Conservation (phyloP, 2,329 filamentous ascomycete genomes). For the Pyrenochaeta sp. region DNA sequence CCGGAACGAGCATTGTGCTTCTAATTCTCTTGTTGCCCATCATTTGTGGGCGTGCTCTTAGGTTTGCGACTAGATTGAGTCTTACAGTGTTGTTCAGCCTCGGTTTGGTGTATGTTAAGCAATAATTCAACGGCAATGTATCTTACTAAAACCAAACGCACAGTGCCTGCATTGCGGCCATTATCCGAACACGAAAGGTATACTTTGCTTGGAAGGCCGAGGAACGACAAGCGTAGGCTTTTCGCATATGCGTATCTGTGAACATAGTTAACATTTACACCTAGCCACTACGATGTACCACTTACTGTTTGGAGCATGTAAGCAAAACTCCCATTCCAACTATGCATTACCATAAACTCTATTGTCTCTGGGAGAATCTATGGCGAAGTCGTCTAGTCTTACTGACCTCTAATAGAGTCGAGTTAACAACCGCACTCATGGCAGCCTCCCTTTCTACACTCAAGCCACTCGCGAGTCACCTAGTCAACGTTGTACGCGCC, state of each 20-base stretch:
- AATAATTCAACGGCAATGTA: no score
- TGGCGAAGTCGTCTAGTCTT: slow-evolving; percentile 4
- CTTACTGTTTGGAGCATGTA: slow-evolving; percentile 17
- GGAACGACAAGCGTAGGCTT: slow-evolving; percentile 5
- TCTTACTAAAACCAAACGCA: neutral
- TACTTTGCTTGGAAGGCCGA: slow-evolving; percentile 11
- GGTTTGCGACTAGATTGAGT: slow-evolving; percentile 45
- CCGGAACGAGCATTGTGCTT: slow-evolving; percentile 45
- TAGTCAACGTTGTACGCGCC: slow-evolving; percentile 1
- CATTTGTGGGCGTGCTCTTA: slow-evolving; percentile 48
- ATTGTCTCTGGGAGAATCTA: neutral
- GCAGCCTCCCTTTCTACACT: slow-evolving; percentile 18
- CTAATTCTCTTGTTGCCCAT: slow-evolving; percentile 49
- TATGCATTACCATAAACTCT: no score
- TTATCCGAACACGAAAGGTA: slow-evolving; percentile 41
- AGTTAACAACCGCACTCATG: slow-evolving; percentile 10
- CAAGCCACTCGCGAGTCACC: slow-evolving; percentile 10
- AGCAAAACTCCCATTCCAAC: neutral
- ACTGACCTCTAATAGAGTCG: slow-evolving; percentile 14
- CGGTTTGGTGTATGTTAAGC: slow-evolving; percentile 33
- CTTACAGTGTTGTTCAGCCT: slow-evolving; percentile 36
- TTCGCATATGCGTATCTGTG: neutral
- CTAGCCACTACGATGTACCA: slow-evolving; percentile 5
- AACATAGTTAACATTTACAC: neutral
- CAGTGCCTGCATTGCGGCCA: slow-evolving; percentile 49